Base-by-base conservation (phyloP, 768 basidiomycete genomes). In the Lactifluus subvellereus region DNA sequence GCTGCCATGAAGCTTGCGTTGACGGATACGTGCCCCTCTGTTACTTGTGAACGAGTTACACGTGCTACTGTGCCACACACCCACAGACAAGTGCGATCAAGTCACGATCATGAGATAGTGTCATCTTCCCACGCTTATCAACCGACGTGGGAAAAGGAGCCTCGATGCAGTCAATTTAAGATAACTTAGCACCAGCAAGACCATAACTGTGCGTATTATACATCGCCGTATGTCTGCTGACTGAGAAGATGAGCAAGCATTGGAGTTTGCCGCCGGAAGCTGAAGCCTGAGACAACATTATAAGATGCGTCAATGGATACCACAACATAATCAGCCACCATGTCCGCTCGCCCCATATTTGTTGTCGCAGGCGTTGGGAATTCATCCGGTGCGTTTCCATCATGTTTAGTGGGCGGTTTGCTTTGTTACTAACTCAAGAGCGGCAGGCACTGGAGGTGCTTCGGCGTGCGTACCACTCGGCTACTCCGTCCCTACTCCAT, bases 341-440 rank as follows among this genome's bases (percentile, higher is more conserved):
- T 75, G 74, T 66, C 72, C 33, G 30, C 48, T 48, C 69, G 71
- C 27, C 76, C 77, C 14, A 70, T 79, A 63, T 68, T 77, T 54
- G 72, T 79, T 54, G 73, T 79, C 38, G 77, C 75, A 6, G 79
- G 79, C 32, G 61, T 79, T 16, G 79, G 79, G 1, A 76, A 74
- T 49, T 74, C 75, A 18, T 61, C 73, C 35, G 78, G 78, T 75
- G 59, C 40, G 71, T 68, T 33, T 30, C n/a, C 13, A 6, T 13
- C 14, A 13, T 40, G 14, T 40, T 40, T 40, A 40, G 11, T 13
- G 14, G 38, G 4, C 4, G 37, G 4, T 11, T 38, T 53, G 32
- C 33, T 18, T 8, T 33, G 5, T 6, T 33, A 22, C 20, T 7
- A 30, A 54, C 8, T 18, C 33, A 27, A 27, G 49, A 7, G 11